Conservation (phyloP, 202 grass and related monocot species). For the Schoenoplectus tabernaemontani region DNA sequence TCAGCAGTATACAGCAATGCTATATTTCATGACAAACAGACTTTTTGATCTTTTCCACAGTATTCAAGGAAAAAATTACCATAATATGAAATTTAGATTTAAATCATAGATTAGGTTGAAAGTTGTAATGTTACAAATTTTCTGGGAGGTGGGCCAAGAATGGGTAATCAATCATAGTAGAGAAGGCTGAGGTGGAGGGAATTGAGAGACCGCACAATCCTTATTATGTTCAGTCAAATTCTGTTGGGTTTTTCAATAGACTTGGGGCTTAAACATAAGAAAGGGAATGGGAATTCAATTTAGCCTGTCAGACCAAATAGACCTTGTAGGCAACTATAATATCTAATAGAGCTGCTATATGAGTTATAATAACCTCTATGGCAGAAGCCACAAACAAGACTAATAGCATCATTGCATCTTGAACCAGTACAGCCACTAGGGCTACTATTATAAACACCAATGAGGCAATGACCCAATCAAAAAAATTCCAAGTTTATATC, state of each 20-base stretch:
- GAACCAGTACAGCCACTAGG: neutral
- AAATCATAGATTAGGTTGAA: neutral
- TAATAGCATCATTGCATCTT: neutral
- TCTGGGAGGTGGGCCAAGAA: neutral
- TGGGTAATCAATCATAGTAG: neutral
- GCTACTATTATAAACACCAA: neutral
- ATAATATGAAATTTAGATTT: neutral
- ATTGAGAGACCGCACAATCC: neutral
- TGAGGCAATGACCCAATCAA: neutral
- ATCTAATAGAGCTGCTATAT: neutral
- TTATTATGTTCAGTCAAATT: neutral
- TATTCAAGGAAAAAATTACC: neutral
- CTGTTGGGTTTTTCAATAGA: neutral
- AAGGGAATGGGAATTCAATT: neutral
- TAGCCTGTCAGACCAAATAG: neutral
- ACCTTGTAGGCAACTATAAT: neutral
- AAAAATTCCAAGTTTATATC: neutral
- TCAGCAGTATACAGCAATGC: neutral
- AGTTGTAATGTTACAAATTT: neutral
- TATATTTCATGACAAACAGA: neutral
- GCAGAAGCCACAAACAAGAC: neutral
- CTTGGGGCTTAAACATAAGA: neutral
- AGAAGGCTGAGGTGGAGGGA: neutral
- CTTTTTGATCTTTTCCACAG: neutral
- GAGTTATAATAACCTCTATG: neutral